phyloP scores from a whole-genome alignment of 169 alveolate genomes.

The Blepharisma undulans region DNA sequence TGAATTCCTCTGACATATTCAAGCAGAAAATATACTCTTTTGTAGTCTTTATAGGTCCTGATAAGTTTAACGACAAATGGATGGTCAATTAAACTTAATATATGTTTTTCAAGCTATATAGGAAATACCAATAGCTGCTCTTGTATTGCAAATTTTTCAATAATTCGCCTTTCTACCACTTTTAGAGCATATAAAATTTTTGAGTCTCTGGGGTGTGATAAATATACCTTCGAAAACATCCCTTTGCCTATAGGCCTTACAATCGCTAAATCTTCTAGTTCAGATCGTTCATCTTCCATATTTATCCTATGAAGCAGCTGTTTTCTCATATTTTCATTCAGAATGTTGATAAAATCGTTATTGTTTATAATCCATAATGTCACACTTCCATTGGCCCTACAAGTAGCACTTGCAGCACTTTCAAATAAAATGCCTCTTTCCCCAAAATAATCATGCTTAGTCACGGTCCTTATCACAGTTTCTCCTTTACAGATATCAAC shows the following conservation, averaged over 20 bases:
- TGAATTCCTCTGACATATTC: slow-evolving; percentile 77
- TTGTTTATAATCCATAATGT: slow-evolving; percentile 39
- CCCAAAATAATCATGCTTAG: slow-evolving; percentile 93
- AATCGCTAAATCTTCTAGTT: slow-evolving; percentile 81
- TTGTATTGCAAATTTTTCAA: slow-evolving; percentile 78
- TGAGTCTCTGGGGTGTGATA: slow-evolving; percentile 76
- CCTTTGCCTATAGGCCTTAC: slow-evolving; percentile 89
- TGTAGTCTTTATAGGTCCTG: slow-evolving; percentile 90
- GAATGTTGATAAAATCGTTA: slow-evolving; percentile 36
- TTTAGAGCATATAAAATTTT: slow-evolving; percentile 89
- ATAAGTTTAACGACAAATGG: slow-evolving; percentile 92
- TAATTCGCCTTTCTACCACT: slow-evolving; percentile 84
- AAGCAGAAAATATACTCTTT: slow-evolving; percentile 81
- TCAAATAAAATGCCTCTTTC: slow-evolving; percentile 89
- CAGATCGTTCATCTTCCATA: slow-evolving; percentile 89
- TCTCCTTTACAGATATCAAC: slow-evolving; percentile 34
- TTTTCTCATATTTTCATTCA: slow-evolving; percentile 73
- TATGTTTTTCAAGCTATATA: slow-evolving; percentile 85
- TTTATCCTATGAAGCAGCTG: slow-evolving; percentile 90
- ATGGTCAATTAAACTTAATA: slow-evolving; percentile 94
- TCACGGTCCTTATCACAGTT: slow-evolving; percentile 45
- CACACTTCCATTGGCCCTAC: slow-evolving; percentile 76
- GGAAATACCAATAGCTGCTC: slow-evolving; percentile 55
- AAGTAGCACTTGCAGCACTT: slow-evolving; percentile 90
- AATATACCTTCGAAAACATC: slow-evolving; percentile 90